Percentiles rank a stretch among this genome's conserved stretches.
phyloP scores from a whole-genome alignment of 306 rosid genomes.

The Boehmeria nivea region DNA sequence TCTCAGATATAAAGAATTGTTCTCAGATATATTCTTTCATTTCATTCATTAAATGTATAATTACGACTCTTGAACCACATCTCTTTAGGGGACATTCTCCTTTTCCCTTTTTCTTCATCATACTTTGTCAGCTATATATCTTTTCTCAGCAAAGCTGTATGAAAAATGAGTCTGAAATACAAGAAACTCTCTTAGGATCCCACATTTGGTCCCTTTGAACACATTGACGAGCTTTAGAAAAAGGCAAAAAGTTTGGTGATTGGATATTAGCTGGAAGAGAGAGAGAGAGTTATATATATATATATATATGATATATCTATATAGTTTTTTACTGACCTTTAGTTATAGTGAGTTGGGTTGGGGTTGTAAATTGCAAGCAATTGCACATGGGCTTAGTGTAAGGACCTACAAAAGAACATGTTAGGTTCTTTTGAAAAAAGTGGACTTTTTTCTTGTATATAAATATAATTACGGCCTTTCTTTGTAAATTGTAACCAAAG shows the following conservation, averaged over 20 bases:
- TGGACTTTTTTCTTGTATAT: neutral
- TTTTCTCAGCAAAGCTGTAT: neutral
- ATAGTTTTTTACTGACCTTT: neutral
- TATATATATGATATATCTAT: neutral
- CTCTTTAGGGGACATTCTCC: too few relatives aligned
- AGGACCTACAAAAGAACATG: conserved; percentile 23
- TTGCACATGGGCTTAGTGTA: conserved; percentile 24
- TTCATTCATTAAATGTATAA: too few relatives aligned
- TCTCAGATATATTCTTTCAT: too few relatives aligned
- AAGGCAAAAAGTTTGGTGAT: neutral
- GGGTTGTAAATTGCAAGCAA: conserved; percentile 9
- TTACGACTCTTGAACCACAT: conserved; percentile 7
- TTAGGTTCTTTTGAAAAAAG: conserved; percentile 27
- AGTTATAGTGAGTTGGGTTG: conserved; percentile 16
- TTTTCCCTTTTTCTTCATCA: too few relatives aligned
- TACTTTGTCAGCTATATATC: too few relatives aligned
- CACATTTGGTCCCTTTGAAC: too few relatives aligned
- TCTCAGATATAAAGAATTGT: too few relatives aligned
- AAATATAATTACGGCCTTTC: conserved; percentile 25
- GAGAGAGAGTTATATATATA: neutral
- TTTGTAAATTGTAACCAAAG: conserved; percentile 43
- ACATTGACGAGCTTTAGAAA: neutral
- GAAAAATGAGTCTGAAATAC: too few relatives aligned
- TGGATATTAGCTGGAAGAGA: conserved; percentile 13
- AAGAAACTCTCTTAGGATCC: too few relatives aligned